These are phyloP conservation scores for Garcia nutans DNA, from an alignment of 345 rosid genomes.

Conservation along the genomic window DNA sequence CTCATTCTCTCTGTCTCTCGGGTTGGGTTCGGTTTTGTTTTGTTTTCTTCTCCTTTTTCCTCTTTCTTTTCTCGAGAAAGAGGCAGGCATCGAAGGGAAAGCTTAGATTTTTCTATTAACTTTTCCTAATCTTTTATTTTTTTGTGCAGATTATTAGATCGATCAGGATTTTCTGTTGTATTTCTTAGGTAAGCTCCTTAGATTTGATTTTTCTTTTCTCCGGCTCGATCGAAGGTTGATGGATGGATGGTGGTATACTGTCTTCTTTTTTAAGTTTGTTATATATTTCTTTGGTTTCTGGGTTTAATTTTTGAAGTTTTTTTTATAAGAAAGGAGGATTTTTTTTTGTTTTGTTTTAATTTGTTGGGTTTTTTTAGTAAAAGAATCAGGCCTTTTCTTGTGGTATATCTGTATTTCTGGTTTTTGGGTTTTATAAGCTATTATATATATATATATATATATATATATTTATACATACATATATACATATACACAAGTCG, in stretches of 20 bases:
- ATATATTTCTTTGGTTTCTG: constrained; percentile 7
- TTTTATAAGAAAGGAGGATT: not conserved
- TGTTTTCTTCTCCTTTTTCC: constrained; percentile 13
- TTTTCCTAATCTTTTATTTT: not conserved
- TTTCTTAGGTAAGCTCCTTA: constrained; percentile 34
- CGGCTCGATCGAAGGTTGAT: constrained; percentile 30
- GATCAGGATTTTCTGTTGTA: constrained; percentile 18
- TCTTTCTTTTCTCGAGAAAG: constrained; percentile 28
- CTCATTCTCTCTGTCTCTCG: too few species aligned
- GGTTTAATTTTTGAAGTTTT: constrained; percentile 6
- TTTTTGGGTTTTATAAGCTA: not conserved
- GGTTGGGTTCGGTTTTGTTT: constrained; percentile 12
- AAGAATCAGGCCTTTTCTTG: not conserved
- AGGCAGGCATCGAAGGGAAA: constrained; percentile 6
- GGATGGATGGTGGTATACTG: constrained; percentile 1
- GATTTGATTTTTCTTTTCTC: not conserved
- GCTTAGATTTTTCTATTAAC: not conserved
- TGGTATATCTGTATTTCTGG: not conserved
- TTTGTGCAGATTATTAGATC: constrained; percentile 28
- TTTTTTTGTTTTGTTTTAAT: not conserved
- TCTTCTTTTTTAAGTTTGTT: not conserved
- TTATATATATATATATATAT: not conserved
- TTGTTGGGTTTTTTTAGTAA: not conserved
- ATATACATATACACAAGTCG: not conserved
- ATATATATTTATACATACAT: not conserved